A percentile compares a stretch with the other conserved stretches of the same genome.
phyloP scores from a whole-genome alignment of 164 flowering plant genomes.

The Aristolochia fimbriata region DNA sequence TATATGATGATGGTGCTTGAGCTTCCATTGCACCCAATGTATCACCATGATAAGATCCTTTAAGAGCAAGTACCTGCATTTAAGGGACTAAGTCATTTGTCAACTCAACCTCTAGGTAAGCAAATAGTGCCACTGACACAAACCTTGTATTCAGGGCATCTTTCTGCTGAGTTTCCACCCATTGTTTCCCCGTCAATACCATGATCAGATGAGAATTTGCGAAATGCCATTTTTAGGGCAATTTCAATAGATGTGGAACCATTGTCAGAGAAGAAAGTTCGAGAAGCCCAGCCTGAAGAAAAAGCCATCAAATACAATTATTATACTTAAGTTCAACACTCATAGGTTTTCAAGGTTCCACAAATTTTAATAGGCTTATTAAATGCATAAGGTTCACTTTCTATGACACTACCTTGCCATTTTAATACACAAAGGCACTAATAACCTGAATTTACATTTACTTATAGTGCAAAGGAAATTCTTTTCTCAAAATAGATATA shows the following conservation, averaged over 20 bases:
- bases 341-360: too few species aligned
- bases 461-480: too few species aligned
- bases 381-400: too few species aligned
- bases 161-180: conserved; percentile 13
- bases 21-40: conserved; percentile 99
- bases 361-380: too few species aligned
- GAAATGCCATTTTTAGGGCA: conserved; percentile 98
- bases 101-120: not conserved
- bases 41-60: conserved; percentile 97
- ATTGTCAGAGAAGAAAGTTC: conserved; percentile 84
- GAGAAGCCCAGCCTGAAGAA: conserved; percentile 85
- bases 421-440: too few species aligned
- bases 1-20: conserved; percentile 88
- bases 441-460: too few species aligned
- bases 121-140: not conserved
- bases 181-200: conserved; percentile 24
- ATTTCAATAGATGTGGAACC: conserved; percentile 97
- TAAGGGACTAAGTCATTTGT: not conserved
- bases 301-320: not conserved
- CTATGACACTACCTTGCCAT: too few species aligned
- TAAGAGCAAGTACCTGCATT: conserved; percentile 77
- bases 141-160: conserved; percentile 48
- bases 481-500: too few species aligned
- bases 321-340: not conserved
- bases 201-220: conserved; percentile 71